Percentiles rank a stretch among this genome's conserved stretches.
Conservation (phyloP, 1,284 basidiomycete species). For the Takashimella tepidaria region DNA sequence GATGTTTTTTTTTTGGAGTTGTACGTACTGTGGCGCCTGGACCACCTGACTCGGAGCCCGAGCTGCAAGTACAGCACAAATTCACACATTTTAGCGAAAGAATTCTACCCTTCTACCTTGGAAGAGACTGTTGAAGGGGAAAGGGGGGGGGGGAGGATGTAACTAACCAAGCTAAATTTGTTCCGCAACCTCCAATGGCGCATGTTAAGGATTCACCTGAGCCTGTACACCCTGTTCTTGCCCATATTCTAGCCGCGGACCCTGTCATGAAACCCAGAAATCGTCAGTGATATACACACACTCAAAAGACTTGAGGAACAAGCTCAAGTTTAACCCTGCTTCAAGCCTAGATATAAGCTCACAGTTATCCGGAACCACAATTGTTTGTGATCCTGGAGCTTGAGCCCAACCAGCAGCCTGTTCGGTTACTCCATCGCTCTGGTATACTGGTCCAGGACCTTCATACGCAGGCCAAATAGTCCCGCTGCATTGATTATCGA, state of each 20-base stretch:
- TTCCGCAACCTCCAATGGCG: neutral
- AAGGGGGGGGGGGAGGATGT: too few species aligned
- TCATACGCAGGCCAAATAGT: neutral
- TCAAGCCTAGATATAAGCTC: neutral
- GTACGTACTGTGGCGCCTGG: neutral
- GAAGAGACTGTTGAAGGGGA: too few species aligned
- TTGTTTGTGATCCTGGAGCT: neutral
- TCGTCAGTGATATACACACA: too few species aligned
- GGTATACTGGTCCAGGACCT: neutral
- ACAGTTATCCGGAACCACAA: neutral
- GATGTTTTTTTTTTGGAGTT: too few species aligned
- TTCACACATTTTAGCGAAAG: too few species aligned
- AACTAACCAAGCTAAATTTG: neutral
- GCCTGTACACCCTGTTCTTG: neutral
- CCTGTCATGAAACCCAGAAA: neutral
- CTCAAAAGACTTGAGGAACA: too few species aligned
- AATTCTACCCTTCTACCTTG: too few species aligned
- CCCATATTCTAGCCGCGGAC: neutral
- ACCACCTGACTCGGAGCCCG: neutral
- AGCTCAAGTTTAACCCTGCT: neutral
- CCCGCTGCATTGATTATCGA: neutral
- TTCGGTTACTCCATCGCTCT: neutral
- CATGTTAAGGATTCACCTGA: neutral
- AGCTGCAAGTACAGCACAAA: too few species aligned
- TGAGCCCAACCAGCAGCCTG: neutral